Conservation (phyloP, 2,329 filamentous ascomycete genomes). For the Clathrospora elynae region DNA sequence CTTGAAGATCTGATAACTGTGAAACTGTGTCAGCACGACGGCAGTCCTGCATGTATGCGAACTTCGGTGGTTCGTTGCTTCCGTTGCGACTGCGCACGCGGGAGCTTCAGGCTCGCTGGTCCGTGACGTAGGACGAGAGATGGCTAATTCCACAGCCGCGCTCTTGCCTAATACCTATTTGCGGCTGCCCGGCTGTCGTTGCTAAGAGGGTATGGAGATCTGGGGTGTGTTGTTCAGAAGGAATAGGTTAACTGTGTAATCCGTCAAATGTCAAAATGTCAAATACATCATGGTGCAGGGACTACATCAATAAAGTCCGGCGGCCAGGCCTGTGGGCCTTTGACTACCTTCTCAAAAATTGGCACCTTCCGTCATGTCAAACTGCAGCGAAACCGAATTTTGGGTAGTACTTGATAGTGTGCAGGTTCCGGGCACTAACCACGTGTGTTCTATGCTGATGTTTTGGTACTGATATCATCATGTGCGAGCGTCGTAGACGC, state of each 20-base stretch:
- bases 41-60: slow-evolving; percentile 9
- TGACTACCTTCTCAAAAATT: slow-evolving; percentile 14
- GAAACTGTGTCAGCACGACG: slow-evolving; percentile 19
- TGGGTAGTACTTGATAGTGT: slow-evolving; percentile 3
- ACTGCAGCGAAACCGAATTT: slow-evolving; percentile 16
- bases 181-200: slow-evolving; percentile 7
- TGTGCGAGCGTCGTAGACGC: slow-evolving; percentile 9
- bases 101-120: slow-evolving; percentile 9
- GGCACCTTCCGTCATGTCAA: slow-evolving; percentile 29
- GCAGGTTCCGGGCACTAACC: slow-evolving; percentile 23
- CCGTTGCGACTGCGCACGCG: slow-evolving; percentile 18
- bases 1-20: slow-evolving; percentile 20
- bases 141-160: slow-evolving; percentile 12
- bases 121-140: slow-evolving; percentile 34
- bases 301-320: slow-evolving; percentile 10
- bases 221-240: too few relatives aligned
- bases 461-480: slow-evolving; percentile 16
- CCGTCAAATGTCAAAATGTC: slow-evolving; percentile 12
- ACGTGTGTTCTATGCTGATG: slow-evolving; percentile 18
- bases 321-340: slow-evolving; percentile 23
- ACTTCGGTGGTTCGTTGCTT: slow-evolving; percentile 2
- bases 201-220: too few relatives aligned
- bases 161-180: too few relatives aligned
- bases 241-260: slow-evolving; percentile 12
- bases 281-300: slow-evolving; percentile 30